Base-by-base conservation (phyloP, 768 basidiomycete species). In the Termitomyces sp. region DNA sequence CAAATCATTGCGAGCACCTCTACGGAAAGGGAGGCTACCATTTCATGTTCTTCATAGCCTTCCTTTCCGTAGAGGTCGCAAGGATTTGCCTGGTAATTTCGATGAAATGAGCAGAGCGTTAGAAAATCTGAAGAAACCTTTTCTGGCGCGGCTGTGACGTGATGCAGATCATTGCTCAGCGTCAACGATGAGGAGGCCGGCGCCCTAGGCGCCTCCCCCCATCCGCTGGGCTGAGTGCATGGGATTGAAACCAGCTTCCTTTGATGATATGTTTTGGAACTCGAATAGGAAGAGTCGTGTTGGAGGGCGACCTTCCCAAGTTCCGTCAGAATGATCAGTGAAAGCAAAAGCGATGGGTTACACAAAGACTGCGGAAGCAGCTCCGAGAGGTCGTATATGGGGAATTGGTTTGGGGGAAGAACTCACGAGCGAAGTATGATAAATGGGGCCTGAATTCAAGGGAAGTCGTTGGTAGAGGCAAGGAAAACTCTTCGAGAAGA, bases 311-410 rank as follows among this genome's bases (percentile, higher is more conserved):
- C 64, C 52, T 80, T 61, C 75, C 75, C 65, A 88, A 86, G 69
- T 86, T 85, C 65, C 57, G 70, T 44, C 79, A 82, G 69, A 79
- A 83, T 62, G 66, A 63, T 20, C 75, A 74, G 48, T 55, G 84
- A 63, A 68, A 66, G 58, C 57, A 60, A 60, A 74, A 74, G 61
- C 48, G 20, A 86, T 84, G 2, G 81, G 82, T 35, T 72, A 77
- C 3, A 79, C 73, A 63, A 66, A 62, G 56, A 62, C 86, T 36
- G 83, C 82, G 0, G 86, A 58, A 20, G 86, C 86, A 67, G 83
- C 84, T 67, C 84, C 84, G 18, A 63, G 74, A 20, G 85, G 87
- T 67, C 67, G 76, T 60, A 82, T 86, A n/a, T 88, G 85, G 84
- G 85, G 84, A 0, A 79, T 87, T 56, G 84, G 84, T 26, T 82